Evolutionary conservation across 306 rosid genomes (phyloP).

Genomic region (Vachellia collinsii): DNA sequence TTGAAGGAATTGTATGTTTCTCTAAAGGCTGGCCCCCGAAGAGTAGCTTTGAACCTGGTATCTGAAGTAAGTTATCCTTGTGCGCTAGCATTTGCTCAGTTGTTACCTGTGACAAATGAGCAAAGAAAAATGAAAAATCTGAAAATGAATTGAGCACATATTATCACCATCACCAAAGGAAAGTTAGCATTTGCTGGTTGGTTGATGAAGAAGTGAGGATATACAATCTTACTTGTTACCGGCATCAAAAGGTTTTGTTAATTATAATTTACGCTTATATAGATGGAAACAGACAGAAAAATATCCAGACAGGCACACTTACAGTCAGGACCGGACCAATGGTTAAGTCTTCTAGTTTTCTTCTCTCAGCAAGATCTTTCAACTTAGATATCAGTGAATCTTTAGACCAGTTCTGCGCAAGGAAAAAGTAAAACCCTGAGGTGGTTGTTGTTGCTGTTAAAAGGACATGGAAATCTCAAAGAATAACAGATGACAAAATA

Average conservation of each 20-base stretch:
- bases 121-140: slow-evolving; percentile 33
- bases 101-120: slow-evolving; percentile 58
- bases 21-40: slow-evolving; percentile 84
- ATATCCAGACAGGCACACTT: slow-evolving; percentile 30
- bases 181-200: background rate
- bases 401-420: slow-evolving; percentile 78
- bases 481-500: background rate
- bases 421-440: slow-evolving; percentile 24
- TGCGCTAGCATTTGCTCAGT: slow-evolving; percentile 82
- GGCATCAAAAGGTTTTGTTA: background rate
- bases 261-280: background rate
- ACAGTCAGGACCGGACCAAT: slow-evolving; percentile 94
- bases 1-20: slow-evolving; percentile 75
- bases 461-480: background rate
- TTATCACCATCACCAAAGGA: background rate
- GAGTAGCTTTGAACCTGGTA: slow-evolving; percentile 85
- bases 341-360: slow-evolving; percentile 86
- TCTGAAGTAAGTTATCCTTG: slow-evolving; percentile 71
- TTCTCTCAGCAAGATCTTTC: slow-evolving; percentile 82
- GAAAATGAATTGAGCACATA: slow-evolving; percentile 10
- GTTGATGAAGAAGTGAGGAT: background rate
- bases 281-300: background rate
- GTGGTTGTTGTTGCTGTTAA: slow-evolving; percentile 30
- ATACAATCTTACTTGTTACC: background rate
- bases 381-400: slow-evolving; percentile 75